Percentiles rank a stretch among this genome's conserved stretches.
Evolutionary conservation across 163 green algal genomes (phyloP).

Genomic region (Chlorella variabilis): DNA sequence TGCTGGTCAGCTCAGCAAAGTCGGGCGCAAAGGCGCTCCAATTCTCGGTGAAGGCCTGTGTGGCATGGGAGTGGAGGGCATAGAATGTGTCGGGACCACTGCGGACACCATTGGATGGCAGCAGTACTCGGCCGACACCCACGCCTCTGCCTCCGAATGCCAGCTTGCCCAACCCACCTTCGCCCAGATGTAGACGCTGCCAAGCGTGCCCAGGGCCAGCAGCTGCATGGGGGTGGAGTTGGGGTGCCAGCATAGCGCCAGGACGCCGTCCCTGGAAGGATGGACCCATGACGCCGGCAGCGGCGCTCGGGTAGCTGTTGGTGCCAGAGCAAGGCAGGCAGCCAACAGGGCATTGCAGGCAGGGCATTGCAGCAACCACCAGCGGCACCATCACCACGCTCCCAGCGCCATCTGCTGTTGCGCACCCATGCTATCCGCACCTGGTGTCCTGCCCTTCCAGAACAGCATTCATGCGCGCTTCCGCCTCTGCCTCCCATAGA

Average conservation of each 20-base stretch:
- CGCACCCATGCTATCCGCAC: background rate
- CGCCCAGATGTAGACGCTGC: conserved; percentile 62
- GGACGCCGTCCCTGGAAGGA: background rate
- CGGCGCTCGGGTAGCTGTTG: no score
- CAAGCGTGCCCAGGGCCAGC: conserved; percentile 33
- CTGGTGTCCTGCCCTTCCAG: conserved; percentile 20
- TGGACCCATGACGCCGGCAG: no score
- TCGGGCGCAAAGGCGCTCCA: conserved; percentile 90
- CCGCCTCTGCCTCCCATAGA: conserved; percentile 10
- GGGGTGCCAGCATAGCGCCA: conserved; percentile 77
- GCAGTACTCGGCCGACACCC: background rate
- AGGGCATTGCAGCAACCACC: no score
- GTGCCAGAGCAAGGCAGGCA: background rate
- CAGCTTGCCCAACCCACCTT: no score
- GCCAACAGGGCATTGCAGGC: background rate
- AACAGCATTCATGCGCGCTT: conserved; percentile 1
- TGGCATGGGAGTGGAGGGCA: no score
- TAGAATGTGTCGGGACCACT: no score
- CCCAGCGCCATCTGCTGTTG: no score
- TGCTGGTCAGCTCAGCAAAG: conserved; percentile 86
- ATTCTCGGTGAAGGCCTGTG: conserved; percentile 64
- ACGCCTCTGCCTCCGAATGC: no score
- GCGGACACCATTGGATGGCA: background rate
- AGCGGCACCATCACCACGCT: no score
- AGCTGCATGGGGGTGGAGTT: conserved; percentile 42